Evolutionary conservation across 192 early-diverging fungal species (phyloP).

Genomic region (Linnemannia exigua): DNA sequence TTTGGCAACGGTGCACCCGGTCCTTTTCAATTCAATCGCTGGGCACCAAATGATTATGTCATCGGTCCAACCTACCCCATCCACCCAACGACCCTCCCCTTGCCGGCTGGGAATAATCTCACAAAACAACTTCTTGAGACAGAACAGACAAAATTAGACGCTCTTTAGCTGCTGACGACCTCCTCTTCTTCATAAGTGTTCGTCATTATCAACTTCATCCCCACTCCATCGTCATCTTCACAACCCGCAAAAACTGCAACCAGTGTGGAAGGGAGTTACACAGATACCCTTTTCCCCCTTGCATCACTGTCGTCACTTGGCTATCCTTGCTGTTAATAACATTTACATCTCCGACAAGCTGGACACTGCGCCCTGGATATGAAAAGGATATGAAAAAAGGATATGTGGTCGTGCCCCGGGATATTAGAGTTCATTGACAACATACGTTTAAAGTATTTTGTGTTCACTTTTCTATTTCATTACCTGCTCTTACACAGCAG

Average conservation of each 20-base stretch:
- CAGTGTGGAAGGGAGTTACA: neutral
- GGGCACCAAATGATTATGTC: neutral
- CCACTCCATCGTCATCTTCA: neutral
- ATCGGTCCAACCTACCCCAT: neutral
- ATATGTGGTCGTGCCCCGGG: neutral
- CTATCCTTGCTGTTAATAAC: neutral
- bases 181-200: neutral
- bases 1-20: neutral
- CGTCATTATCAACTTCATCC: neutral
- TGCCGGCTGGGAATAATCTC: neutral
- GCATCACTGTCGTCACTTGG: neutral
- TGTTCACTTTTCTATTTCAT: neutral
- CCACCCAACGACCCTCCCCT: too few species aligned
- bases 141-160: neutral
- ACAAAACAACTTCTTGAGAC: too few species aligned
- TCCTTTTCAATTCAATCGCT: neutral
- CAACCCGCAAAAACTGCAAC: neutral
- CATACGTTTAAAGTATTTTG: neutral
- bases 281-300: neutral
- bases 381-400: neutral
- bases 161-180: neutral
- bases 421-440: neutral
- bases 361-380: neutral
- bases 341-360: neutral
- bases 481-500: conserved; percentile 28